Conservation (phyloP, 202 grass and related monocot genomes). For the Elaeis oleifera region DNA sequence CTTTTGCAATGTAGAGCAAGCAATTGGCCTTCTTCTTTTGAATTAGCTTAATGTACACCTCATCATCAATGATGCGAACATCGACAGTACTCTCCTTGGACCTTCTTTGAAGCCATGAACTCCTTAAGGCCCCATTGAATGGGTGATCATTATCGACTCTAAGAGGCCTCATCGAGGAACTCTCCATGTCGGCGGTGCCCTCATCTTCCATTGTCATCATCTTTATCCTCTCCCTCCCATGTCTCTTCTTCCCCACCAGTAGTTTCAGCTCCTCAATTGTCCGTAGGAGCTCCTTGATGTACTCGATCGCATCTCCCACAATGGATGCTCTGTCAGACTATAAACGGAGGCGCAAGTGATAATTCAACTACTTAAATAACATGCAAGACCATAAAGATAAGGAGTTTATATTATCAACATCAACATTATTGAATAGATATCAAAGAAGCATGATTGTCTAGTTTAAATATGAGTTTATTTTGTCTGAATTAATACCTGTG, state of each 20-base stretch:
- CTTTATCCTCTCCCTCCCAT: constrained; percentile 38
- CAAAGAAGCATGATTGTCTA: too few species aligned
- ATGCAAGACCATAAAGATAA: too few species aligned
- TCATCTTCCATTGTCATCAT: constrained; percentile 50
- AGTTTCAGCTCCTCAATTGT: constrained; percentile 63
- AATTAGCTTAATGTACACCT: constrained; percentile 77
- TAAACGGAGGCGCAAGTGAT: constrained; percentile 2
- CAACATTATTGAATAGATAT: too few species aligned
- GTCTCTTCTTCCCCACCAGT: constrained; percentile 54
- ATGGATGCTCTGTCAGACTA: constrained; percentile 75
- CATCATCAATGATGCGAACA: constrained; percentile 73
- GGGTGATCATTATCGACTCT: constrained; percentile 37
- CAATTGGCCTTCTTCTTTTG: constrained; percentile 68
- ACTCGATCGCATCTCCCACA: constrained; percentile 81
- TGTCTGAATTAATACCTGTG: too few species aligned
- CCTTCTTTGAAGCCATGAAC: constrained; percentile 73
- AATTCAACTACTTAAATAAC: neutral
- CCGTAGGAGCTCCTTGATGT: constrained; percentile 73
- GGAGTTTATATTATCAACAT: too few species aligned
- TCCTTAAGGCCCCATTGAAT: constrained; percentile 47
- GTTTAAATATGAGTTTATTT: too few species aligned
- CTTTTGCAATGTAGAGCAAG: constrained; percentile 65
- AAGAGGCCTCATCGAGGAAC: constrained; percentile 45
- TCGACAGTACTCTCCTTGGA: constrained; percentile 77
- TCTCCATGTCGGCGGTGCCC: constrained; percentile 49